phyloP scores from a whole-genome alignment of 1,284 basidiomycete species.

The Heterobasidion parviporum region DNA sequence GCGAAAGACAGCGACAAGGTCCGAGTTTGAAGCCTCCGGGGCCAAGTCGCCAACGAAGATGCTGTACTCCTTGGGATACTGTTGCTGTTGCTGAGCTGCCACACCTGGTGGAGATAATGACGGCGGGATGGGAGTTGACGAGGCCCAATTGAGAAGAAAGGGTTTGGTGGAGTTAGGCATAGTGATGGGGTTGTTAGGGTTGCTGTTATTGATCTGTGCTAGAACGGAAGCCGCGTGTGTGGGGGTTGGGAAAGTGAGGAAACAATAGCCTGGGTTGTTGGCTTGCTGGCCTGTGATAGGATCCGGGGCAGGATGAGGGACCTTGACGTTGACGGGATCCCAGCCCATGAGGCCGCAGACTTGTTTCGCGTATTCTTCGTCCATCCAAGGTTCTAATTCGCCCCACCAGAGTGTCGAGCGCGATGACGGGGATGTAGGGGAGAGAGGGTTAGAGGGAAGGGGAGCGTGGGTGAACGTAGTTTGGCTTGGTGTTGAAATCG shows the following conservation, averaged over 20 bases:
- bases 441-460: conserved; percentile 15
- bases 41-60: conserved; percentile 89
- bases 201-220: conserved; percentile 49
- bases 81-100: conserved; percentile 32
- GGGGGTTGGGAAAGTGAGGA: conserved; percentile 74
- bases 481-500: conserved; percentile 17
- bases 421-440: conserved; percentile 17
- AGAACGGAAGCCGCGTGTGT: conserved; percentile 66
- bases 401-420: conserved; percentile 70
- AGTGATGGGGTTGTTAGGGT: conserved; percentile 37
- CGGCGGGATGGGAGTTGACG: conserved; percentile 42
- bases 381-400: conserved; percentile 86
- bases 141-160: conserved; percentile 78
- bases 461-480: conserved; percentile 14
- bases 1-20: conserved; percentile 81
- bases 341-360: conserved; percentile 74
- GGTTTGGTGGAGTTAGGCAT: conserved; percentile 78
- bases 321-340: conserved; percentile 64
- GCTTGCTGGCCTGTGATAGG: conserved; percentile 52
- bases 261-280: conserved; percentile 80
- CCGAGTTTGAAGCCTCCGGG: conserved; percentile 84
- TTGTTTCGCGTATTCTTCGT: conserved; percentile 81
- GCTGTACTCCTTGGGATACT: conserved; percentile 76
- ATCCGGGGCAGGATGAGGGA: conserved; percentile 57
- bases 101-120: conserved; percentile 25